These are phyloP conservation scores for Penicillium cataractarum DNA, from an alignment of 495 filamentous ascomycete genomes.

Conservation along the genomic window DNA sequence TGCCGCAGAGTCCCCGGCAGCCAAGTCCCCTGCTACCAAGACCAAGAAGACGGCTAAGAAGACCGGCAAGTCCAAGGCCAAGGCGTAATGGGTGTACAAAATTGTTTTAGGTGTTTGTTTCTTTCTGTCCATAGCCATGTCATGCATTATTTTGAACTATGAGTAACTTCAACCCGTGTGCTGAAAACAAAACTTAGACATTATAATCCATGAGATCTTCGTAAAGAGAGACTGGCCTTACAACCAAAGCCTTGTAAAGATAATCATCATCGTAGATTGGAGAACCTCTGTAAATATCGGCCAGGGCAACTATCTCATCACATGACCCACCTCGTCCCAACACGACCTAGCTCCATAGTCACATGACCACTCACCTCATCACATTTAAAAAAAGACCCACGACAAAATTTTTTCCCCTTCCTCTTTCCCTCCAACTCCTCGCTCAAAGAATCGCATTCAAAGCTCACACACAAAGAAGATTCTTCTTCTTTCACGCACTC, in stretches of 20 bases:
- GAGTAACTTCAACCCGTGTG: too few species aligned
- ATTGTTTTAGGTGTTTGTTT: slow-evolving; percentile 24
- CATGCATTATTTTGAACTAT: slow-evolving; percentile 15
- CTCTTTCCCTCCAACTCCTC: slow-evolving; percentile 71
- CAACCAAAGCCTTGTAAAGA: too few species aligned
- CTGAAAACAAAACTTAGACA: not conserved
- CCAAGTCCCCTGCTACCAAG: slow-evolving; percentile 31
- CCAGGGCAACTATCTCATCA: slow-evolving; percentile 15
- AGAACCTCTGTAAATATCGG: not conserved
- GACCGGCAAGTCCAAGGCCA: slow-evolving; percentile 39
- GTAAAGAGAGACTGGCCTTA: too few species aligned
- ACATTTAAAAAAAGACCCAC: slow-evolving; percentile 30
- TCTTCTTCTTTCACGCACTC: slow-evolving; percentile 30
- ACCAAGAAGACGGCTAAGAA: slow-evolving; percentile 43
- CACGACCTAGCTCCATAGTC: slow-evolving; percentile 23
- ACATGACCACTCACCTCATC: slow-evolving; percentile 24
- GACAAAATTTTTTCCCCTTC: slow-evolving; percentile 20
- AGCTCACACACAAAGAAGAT: slow-evolving; percentile 88
- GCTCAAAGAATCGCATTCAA: slow-evolving; percentile 99
- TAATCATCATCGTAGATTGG: too few species aligned
- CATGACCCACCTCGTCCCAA: slow-evolving; percentile 23
- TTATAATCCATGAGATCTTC: too few species aligned
- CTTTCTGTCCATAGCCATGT: slow-evolving; percentile 23
- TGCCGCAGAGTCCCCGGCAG: slow-evolving; percentile 23
- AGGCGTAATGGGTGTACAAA: slow-evolving; percentile 39